These are phyloP conservation scores for Hippophae gyantsensis DNA, from an alignment of 306 rosid genomes.

Conservation along the genomic window DNA sequence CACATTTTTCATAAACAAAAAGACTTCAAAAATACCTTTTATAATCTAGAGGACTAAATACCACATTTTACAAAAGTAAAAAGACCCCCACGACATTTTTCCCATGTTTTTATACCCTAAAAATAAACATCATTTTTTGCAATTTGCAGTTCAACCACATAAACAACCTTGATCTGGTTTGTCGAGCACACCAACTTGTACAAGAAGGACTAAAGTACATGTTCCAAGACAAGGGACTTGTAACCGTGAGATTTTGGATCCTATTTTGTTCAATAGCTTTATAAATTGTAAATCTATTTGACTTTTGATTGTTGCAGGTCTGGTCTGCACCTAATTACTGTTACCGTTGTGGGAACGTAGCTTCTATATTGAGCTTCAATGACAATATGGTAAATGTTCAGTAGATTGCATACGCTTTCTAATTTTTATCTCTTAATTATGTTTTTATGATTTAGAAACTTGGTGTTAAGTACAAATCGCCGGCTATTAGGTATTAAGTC, in stretches of 20 bases:
- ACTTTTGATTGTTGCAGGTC: slow-evolving; percentile 46
- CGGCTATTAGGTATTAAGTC: too few species aligned
- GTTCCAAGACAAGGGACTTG: slow-evolving; percentile 99
- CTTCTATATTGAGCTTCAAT: slow-evolving; percentile 89
- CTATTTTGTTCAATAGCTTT: slow-evolving; percentile 1
- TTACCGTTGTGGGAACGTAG: slow-evolving; percentile 94
- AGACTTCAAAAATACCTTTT: too few species aligned
- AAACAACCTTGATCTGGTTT: slow-evolving; percentile 90
- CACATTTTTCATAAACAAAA: too few species aligned
- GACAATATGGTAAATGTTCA: slow-evolving; percentile 69
- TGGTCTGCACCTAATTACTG: slow-evolving; percentile 99
- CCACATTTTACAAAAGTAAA: too few species aligned
- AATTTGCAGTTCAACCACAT: slow-evolving; percentile 80
- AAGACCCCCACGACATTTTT: too few species aligned
- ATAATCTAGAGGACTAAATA: too few species aligned
- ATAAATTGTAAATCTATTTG: not conserved
- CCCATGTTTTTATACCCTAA: not conserved
- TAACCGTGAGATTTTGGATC: slow-evolving; percentile 58
- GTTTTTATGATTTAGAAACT: too few species aligned
- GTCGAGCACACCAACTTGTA: slow-evolving; percentile 98
- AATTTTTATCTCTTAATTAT: too few species aligned
- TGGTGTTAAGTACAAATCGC: too few species aligned
- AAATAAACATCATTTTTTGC: not conserved
- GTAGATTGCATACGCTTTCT: slow-evolving; percentile 1
- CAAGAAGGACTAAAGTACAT: slow-evolving; percentile 99